These are phyloP conservation scores for Phytophthora megakarya DNA, from an alignment of 352 stramenopile species.

Conservation along the genomic window DNA sequence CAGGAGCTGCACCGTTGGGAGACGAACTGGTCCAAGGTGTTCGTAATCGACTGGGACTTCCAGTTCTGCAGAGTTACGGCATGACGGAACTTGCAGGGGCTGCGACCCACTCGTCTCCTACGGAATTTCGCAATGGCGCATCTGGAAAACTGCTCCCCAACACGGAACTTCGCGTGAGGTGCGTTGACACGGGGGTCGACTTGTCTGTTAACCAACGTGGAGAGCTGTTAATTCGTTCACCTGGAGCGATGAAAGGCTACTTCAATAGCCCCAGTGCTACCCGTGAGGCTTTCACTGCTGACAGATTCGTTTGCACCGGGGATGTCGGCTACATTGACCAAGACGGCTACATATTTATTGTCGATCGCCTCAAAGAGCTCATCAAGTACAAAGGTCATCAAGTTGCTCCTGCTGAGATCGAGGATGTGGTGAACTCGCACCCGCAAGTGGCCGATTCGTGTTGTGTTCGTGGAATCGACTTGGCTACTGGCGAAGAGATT, in stretches of 20 bases:
- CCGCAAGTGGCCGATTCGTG: conserved; percentile 77
- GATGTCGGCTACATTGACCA: conserved; percentile 92
- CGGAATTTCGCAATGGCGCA: conserved; percentile 27
- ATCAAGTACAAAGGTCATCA: conserved; percentile 95
- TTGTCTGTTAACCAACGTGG: conserved; percentile 46
- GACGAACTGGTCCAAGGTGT: conserved; percentile 63
- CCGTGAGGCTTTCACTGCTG: conserved; percentile 58
- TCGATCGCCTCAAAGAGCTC: conserved; percentile 93
- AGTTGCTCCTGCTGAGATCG: conserved; percentile 91
- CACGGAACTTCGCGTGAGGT: conserved; percentile 54
- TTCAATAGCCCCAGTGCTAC: conserved; percentile 85
- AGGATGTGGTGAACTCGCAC: conserved; percentile 88
- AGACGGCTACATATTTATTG: conserved; percentile 91
- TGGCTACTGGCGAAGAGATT: conserved; percentile 78
- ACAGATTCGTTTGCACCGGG: conserved; percentile 86
- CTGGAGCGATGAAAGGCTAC: conserved; percentile 93
- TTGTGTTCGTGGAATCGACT: conserved; percentile 62
- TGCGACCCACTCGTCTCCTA: conserved; percentile 27
- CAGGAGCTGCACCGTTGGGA: conserved; percentile 81
- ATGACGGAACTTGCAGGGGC: conserved; percentile 64
- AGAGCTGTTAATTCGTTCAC: conserved; percentile 85
- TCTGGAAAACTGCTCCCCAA: conserved; percentile 58
- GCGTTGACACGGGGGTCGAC: conserved; percentile 45
- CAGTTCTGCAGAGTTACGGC: conserved; percentile 55
- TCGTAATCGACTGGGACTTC: conserved; percentile 56